Conservation (phyloP, 2,329 filamentous ascomycete genomes). For the Biscogniauxia mediterranea region DNA sequence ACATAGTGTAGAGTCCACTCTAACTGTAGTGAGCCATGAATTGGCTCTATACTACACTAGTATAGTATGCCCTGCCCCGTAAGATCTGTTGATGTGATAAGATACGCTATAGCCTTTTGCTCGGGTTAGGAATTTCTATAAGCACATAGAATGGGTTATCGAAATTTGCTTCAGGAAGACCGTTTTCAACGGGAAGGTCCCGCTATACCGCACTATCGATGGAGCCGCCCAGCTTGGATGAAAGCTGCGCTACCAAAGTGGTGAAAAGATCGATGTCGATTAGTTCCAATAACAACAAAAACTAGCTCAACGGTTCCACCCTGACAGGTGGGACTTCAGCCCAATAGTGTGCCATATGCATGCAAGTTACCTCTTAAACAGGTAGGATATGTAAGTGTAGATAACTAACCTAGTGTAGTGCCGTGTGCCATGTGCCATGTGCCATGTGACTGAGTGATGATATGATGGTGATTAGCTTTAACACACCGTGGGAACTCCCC, state of each 20-base stretch:
- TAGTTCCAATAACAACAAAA: neutral
- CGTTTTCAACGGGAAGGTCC: neutral
- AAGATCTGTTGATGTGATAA: neutral
- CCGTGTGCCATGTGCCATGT: neutral
- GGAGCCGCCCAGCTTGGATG: neutral
- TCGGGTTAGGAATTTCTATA: neutral
- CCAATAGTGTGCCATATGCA: neutral
- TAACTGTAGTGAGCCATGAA: neutral
- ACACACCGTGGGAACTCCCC: neutral
- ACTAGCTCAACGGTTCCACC: neutral
- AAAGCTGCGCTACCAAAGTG: neutral
- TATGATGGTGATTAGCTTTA: neutral
- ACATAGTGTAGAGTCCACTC: neutral
- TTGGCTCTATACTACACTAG: neutral
- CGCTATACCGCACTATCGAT: neutral
- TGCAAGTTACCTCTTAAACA: neutral
- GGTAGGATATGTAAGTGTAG: neutral
- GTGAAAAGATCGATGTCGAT: neutral
- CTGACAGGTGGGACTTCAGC: neutral
- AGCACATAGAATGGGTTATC: neutral
- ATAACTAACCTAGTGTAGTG: neutral
- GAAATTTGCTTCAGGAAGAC: neutral
- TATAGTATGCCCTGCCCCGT: neutral
- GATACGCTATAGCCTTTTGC: neutral
- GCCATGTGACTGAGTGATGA: neutral